phyloP scores from a whole-genome alignment of 345 rosid genomes.

The Clausena lansium region DNA sequence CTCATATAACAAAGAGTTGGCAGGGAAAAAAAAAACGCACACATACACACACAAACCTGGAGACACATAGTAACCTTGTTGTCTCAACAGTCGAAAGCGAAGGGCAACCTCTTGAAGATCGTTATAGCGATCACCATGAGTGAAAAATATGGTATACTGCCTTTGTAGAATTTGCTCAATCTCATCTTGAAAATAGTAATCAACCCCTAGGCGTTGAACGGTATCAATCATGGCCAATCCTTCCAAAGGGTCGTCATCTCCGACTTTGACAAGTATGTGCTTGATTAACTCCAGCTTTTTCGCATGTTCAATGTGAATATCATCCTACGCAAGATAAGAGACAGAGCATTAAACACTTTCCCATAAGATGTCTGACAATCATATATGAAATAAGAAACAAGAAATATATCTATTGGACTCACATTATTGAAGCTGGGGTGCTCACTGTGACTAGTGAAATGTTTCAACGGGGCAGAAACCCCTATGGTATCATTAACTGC shows the following conservation, averaged over 20 bases:
- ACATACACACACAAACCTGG: conserved; percentile 20
- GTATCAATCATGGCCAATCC: not conserved
- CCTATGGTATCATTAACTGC: not conserved
- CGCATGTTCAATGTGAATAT: not conserved
- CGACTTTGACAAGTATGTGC: not conserved
- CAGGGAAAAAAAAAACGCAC: not conserved
- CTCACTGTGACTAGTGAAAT: not conserved
- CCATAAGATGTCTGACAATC: not conserved
- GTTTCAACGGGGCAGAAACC: not conserved
- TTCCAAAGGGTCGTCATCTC: not conserved
- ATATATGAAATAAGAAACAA: not conserved
- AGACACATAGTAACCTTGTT: conserved; percentile 23
- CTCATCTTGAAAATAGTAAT: conserved; percentile 2
- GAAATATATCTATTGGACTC: no score
- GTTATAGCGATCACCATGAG: not conserved
- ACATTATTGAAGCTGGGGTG: not conserved
- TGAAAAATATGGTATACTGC: not conserved
- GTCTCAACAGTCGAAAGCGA: conserved; percentile 29
- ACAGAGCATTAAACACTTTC: not conserved
- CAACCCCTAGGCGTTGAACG: conserved; percentile 1
- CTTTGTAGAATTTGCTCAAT: not conserved
- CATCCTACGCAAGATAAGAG: not conserved
- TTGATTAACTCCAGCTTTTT: not conserved
- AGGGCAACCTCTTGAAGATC: conserved; percentile 28
- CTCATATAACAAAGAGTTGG: no score